Percentiles rank a stretch among this genome's conserved stretches.
Conservation (phyloP, 1,139 yeast species). For the Pneumocystis canis region DNA sequence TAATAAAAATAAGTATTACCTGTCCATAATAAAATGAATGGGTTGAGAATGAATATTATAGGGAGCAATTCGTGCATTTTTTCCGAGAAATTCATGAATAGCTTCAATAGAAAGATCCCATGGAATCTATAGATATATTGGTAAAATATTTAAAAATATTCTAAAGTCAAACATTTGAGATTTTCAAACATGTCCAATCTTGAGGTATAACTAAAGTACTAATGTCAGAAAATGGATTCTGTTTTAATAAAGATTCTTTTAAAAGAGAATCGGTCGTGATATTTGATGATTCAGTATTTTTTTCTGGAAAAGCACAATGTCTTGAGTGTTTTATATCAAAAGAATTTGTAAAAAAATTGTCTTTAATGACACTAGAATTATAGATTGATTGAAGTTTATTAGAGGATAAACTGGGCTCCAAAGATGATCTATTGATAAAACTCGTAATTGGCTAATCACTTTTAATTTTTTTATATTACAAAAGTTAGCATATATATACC, state of each 20-base stretch:
- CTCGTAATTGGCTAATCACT: neutral
- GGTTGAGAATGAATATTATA: neutral
- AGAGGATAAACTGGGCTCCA: neutral
- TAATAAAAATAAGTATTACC: constrained; percentile 3
- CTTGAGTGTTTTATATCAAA: neutral
- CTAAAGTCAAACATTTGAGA: constrained; percentile 8
- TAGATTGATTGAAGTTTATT: neutral
- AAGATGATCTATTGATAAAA: neutral
- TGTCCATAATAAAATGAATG: constrained; percentile 2
- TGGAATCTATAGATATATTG: constrained; percentile 1
- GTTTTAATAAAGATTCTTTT: neutral
- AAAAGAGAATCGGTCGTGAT: neutral
- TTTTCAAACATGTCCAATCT: constrained; percentile 6
- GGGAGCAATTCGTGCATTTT: constrained; percentile 7
- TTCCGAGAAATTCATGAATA: constrained; percentile 10
- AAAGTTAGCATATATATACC: neutral
- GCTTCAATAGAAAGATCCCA: constrained; percentile 12
- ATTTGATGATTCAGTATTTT: neutral
- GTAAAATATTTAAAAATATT: neutral
- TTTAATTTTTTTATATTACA: neutral
- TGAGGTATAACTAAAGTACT: neutral
- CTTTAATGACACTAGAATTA: neutral
- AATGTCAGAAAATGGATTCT: neutral
- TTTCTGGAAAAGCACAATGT: neutral
- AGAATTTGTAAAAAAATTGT: neutral